Evolutionary conservation across 805 yeast species (phyloP).

Genomic region (Spathaspora girioi): DNA sequence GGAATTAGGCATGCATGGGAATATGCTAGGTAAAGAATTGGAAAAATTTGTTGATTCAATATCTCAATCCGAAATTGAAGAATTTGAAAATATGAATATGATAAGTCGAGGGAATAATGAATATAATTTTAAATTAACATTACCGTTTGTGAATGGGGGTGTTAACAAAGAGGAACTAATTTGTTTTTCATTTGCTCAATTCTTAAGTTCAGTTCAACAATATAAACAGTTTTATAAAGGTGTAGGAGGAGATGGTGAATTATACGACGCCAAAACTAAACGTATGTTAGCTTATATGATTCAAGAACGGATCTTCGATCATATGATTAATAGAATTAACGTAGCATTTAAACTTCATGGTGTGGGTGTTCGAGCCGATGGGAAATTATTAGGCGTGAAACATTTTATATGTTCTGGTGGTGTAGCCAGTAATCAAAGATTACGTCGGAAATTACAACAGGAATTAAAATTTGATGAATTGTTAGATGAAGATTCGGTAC

Average conservation of each 20-base stretch:
- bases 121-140: slow-evolving; percentile 21
- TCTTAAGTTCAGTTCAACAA: slow-evolving; percentile 51
- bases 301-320: slow-evolving; percentile 69
- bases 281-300: slow-evolving; percentile 53
- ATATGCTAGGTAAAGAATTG: slow-evolving; percentile 82
- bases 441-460: slow-evolving; percentile 46
- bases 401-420: slow-evolving; percentile 89
- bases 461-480: slow-evolving; percentile 26
- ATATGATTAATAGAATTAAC: slow-evolving; percentile 61
- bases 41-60: slow-evolving; percentile 50
- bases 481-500: background rate
- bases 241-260: slow-evolving; percentile 9
- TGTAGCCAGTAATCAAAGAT: slow-evolving; percentile 71
- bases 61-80: slow-evolving; percentile 22
- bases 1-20: slow-evolving; percentile 73
- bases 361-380: slow-evolving; percentile 21
- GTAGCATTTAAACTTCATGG: slow-evolving; percentile 43
- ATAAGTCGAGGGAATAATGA: slow-evolving; percentile 15
- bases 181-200: slow-evolving; percentile 75
- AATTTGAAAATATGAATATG: slow-evolving; percentile 19
- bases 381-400: slow-evolving; percentile 39
- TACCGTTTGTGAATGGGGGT: slow-evolving; percentile 22
- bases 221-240: slow-evolving; percentile 10
- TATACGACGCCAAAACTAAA: slow-evolving; percentile 25
- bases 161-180: slow-evolving; percentile 20